These are phyloP conservation scores for Diplodia corticola DNA, from an alignment of 2,329 filamentous ascomycete species.

Conservation along the genomic window DNA sequence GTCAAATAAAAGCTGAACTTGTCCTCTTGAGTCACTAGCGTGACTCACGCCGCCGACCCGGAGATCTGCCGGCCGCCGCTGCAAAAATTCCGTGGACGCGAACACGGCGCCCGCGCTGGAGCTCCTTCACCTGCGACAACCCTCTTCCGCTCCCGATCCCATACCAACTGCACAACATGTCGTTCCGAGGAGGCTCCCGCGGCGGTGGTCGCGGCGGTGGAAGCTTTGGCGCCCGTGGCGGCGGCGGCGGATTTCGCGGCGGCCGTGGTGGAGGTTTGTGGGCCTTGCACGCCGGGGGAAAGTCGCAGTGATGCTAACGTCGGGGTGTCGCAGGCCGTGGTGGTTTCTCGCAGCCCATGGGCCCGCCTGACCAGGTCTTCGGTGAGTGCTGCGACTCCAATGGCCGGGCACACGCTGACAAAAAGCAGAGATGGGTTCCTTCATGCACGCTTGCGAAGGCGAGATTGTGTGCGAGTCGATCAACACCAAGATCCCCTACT, in stretches of 20 bases:
- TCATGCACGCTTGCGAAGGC: conserved; percentile 92
- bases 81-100: conserved; percentile 20
- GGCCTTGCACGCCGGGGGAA: not conserved
- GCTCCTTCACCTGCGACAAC: conserved; percentile 15
- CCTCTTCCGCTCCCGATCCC: conserved; percentile 31
- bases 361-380: conserved; percentile 47
- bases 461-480: conserved; percentile 96
- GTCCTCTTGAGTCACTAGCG: conserved; percentile 17
- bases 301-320: conserved; percentile 15
- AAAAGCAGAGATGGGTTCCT: conserved; percentile 79
- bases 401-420: conserved; percentile 25
- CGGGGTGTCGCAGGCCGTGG: conserved; percentile 35
- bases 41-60: conserved; percentile 25
- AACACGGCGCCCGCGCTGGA: conserved; percentile 18
- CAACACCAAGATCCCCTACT: conserved; percentile 96
- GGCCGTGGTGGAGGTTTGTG: conserved; percentile 51
- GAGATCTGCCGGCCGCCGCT: conserved; percentile 7
- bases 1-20: conserved; percentile 18
- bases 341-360: conserved; percentile 42
- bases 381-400: conserved; percentile 33
- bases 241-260: conserved; percentile 54
- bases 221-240: conserved; percentile 42
- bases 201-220: conserved; percentile 49
- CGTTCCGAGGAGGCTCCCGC: conserved; percentile 55
- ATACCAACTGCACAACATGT: conserved; percentile 52